phyloP scores from a whole-genome alignment of 148 eudicot genomes.

The Silene uniflora region DNA sequence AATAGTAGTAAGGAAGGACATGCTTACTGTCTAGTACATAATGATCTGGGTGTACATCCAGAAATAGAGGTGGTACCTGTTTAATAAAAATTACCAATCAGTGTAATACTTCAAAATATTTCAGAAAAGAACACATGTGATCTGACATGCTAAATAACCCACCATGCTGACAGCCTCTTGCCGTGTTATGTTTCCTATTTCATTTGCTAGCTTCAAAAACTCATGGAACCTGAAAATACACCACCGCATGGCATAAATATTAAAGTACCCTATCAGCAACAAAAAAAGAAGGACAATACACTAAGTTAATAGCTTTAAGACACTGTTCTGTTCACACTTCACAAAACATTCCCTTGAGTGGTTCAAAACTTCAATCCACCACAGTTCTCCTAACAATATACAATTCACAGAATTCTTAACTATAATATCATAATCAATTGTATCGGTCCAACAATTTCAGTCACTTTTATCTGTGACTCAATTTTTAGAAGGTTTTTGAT shows the following conservation, averaged over 20 bases:
- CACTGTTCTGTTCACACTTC: not conserved
- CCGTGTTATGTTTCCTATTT: slow-evolving; percentile 94
- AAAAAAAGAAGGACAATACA: not conserved
- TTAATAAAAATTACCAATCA: slow-evolving; percentile 15
- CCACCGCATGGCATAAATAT: not conserved
- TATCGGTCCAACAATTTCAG: not conserved
- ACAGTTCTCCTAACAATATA: not conserved
- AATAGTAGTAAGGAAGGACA: slow-evolving; percentile 5
- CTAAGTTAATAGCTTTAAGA: not conserved
- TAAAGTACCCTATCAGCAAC: not conserved
- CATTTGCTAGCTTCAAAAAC: slow-evolving; percentile 92
- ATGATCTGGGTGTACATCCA: slow-evolving; percentile 87
- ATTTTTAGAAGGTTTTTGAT: not conserved
- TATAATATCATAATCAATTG: not conserved
- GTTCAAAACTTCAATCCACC: too few species aligned
- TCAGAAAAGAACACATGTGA: not conserved
- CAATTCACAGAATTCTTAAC: not conserved
- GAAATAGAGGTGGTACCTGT: slow-evolving; percentile 92
- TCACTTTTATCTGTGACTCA: not conserved
- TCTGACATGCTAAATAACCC: slow-evolving; percentile 27
- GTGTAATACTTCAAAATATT: not conserved
- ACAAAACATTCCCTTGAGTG: too few species aligned
- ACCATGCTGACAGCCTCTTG: slow-evolving; percentile 99
- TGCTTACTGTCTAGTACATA: slow-evolving; percentile 95
- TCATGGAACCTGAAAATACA: slow-evolving; percentile 77